These are phyloP conservation scores for Aspergillus versicolor DNA, from an alignment of 2,329 filamentous ascomycete species.

Conservation along the genomic window DNA sequence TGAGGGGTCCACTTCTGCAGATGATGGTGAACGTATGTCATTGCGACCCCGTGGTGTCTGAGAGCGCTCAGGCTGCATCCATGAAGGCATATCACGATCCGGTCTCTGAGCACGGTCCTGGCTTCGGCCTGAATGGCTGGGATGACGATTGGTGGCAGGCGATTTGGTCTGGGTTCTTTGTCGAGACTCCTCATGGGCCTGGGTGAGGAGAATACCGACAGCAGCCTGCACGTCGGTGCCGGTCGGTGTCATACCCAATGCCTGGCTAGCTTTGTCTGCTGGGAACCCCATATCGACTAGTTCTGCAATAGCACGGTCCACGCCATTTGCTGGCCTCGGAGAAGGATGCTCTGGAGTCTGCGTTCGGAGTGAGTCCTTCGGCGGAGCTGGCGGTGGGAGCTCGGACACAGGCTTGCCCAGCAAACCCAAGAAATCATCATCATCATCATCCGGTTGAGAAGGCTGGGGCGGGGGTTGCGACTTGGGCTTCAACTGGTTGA, in stretches of 20 bases:
- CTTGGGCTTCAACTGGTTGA: conserved; percentile 62
- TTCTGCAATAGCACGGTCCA: conserved; percentile 80
- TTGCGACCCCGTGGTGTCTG: conserved; percentile 24
- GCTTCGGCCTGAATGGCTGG: conserved; percentile 23
- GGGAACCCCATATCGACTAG: conserved; percentile 94
- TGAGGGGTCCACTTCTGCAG: conserved; percentile 69
- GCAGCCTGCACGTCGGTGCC: conserved; percentile 81
- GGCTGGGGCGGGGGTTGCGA: conserved; percentile 49
- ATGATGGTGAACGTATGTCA: conserved; percentile 39
- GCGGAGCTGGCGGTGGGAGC: conserved; percentile 38
- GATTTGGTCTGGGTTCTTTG: conserved; percentile 57
- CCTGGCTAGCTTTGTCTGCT: conserved; percentile 75
- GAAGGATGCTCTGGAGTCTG: conserved; percentile 19
- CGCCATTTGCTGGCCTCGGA: conserved; percentile 47
- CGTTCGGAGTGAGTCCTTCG: conserved; percentile 17
- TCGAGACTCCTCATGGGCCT: conserved; percentile 81
- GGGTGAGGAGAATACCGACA: conserved; percentile 84
- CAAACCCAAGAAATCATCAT: conserved; percentile 64
- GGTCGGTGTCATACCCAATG: conserved; percentile 75
- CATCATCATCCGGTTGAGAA: conserved; percentile 48
- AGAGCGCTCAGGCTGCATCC: conserved; percentile 58
- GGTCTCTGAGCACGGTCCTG: conserved; percentile 26
- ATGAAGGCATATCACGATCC: conserved; percentile 51
- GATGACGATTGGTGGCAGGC: conserved; percentile 19
- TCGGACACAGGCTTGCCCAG: conserved; percentile 60